Conservation (phyloP, 805 yeast genomes). For the Myxozyma vanderwaltii region DNA sequence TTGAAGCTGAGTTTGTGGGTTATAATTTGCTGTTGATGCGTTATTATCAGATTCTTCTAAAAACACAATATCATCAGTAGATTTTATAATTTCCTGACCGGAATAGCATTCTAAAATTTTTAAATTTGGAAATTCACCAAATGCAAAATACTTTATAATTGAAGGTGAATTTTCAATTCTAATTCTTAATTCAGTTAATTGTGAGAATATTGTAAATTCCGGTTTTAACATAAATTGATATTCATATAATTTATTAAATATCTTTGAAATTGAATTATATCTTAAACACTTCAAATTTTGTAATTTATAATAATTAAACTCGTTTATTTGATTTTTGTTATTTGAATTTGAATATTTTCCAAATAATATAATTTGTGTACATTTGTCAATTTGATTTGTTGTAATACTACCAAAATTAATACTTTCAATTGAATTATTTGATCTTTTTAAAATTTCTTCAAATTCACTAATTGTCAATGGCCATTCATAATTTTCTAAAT, state of each 20-base stretch:
- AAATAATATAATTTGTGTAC: background rate
- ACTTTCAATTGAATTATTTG: background rate
- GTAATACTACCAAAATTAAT: slow-evolving; percentile 2
- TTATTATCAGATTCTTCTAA: background rate
- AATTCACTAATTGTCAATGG: slow-evolving; percentile 3
- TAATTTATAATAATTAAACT: background rate
- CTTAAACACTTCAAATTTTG: background rate
- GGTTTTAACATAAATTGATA: background rate
- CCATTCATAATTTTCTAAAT: slow-evolving; percentile 5
- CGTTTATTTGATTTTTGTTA: background rate
- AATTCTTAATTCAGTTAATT: slow-evolving; percentile 13
- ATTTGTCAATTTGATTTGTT: background rate
- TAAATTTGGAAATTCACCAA: slow-evolving; percentile 5
- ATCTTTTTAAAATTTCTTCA: background rate
- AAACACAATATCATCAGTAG: slow-evolving; percentile 3
- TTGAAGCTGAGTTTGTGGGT: slow-evolving; percentile 7
- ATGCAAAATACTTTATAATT: background rate
- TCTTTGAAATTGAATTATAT: background rate
- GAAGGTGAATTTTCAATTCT: slow-evolving; percentile 10
- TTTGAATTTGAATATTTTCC: slow-evolving; percentile 1
- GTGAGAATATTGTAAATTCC: slow-evolving; percentile 1
- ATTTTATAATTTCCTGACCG: slow-evolving; percentile 9
- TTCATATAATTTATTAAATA: background rate
- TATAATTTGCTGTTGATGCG: background rate
- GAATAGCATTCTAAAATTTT: slow-evolving; percentile 10